Conservation (phyloP, 1,284 basidiomycete genomes). For the Takashimella koratensis region DNA sequence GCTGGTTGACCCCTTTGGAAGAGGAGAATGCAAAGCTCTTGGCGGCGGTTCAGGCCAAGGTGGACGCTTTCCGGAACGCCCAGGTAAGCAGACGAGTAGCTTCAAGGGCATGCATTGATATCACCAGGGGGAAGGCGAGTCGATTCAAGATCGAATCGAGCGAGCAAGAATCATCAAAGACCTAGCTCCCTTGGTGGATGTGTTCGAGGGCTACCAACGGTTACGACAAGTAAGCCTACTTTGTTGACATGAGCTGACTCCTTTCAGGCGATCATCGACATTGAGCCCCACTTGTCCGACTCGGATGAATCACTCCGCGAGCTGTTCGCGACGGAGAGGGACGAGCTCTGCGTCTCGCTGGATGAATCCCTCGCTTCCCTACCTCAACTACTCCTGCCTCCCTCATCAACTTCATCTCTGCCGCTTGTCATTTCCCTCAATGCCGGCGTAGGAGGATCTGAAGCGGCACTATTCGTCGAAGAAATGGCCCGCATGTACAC, state of each 20-base stretch:
- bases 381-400: conserved; percentile 67
- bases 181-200: conserved; percentile 55
- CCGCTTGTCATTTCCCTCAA: conserved; percentile 87
- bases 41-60: conserved; percentile 9
- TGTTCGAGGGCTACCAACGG: conserved; percentile 55
- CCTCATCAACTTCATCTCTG: conserved; percentile 61
- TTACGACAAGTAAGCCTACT: conserved; percentile 54
- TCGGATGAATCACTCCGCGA: conserved; percentile 70
- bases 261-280: conserved; percentile 65
- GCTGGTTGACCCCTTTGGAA: conserved; percentile 10
- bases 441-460: conserved; percentile 87
- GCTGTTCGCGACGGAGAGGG: conserved; percentile 70
- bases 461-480: conserved; percentile 75
- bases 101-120: not conserved
- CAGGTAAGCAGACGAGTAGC: not conserved
- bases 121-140: conserved; percentile 10
- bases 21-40: conserved; percentile 8
- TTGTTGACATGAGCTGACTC: no score
- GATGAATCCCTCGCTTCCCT: conserved; percentile 57
- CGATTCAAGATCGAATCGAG: conserved; percentile 50
- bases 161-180: conserved; percentile 55
- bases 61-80: conserved; percentile 5
- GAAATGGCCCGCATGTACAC: conserved; percentile 82
- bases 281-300: conserved; percentile 63
- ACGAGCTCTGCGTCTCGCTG: conserved; percentile 55